Evolutionary conservation across 257 asterid genomes (phyloP), one percentile per base, ranked within the genome.

Genomic region (Gynochthodes officinalis): DNA sequence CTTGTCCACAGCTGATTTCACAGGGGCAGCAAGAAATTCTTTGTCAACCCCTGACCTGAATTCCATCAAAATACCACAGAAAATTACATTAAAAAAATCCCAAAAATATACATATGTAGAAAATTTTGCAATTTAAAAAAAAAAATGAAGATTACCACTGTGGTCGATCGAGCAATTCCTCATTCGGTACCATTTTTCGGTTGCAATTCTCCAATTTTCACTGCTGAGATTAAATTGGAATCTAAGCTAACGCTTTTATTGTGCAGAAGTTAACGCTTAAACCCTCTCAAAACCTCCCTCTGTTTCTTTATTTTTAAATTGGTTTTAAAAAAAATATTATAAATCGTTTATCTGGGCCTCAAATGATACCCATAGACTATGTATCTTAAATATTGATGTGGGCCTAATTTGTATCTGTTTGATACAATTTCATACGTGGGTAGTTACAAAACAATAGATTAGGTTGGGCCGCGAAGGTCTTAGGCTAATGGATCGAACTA

Each of bases 1-100:
- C 82, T 94, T 94, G 75, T 87, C 92, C 10, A 94, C 97, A 1
- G 89, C 77, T 35, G 68, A 82, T 83, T 88, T 89, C 48, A 87
- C 82, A 0, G 96, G 91, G 12, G 96, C 88, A 25, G 92, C 83
- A 18, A 88, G 92, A 25, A 80, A 72, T 40, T 85, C 82, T 81
- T 86, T 89, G 75, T 89, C 93, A 54, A 90, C 76, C 35, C 69
- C 86, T 48, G 59, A 23, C 67, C 81, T 77, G 70, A 14, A 48
- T 11, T 48, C 25, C 70, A 73, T 63, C 50, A 43, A 43, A 55
- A 4, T 30, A 30, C 19, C 52, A 28, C 5, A 21, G 18, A 46
- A n/a, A 28, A 42, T 18, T 32, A 27, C 35, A 65, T 57, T 2
- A 57, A 33, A n/a, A 33, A 21, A 42, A 55, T 23, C 0, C 12